phyloP scores from a whole-genome alignment of 495 filamentous ascomycete species.

The Penicillium cataractarum region DNA sequence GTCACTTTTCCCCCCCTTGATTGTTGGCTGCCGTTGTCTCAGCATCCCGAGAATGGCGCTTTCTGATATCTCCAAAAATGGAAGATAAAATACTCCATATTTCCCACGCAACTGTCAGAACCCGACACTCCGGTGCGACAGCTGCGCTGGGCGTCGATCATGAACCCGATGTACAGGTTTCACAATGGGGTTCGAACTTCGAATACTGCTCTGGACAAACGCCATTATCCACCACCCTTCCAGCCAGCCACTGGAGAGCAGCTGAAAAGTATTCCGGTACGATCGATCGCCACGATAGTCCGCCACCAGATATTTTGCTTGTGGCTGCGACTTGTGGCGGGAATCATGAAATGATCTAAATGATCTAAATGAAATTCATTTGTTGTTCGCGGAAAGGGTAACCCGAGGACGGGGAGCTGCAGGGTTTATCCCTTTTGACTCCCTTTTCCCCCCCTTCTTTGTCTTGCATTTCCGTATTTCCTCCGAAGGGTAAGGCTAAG shows the following conservation, averaged over 20 bases:
- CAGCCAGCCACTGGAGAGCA: not conserved
- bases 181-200: not conserved
- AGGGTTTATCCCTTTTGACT: conserved; percentile 1
- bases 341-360: not conserved
- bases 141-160: conserved; percentile 35
- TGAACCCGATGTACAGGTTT: conserved; percentile 11
- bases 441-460: not conserved
- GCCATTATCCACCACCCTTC: not conserved
- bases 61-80: not conserved
- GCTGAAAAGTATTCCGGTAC: not conserved
- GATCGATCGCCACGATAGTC: conserved; percentile 2
- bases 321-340: conserved; percentile 13
- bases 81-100: conserved; percentile 10
- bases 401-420: not conserved
- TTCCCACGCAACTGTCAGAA: conserved; percentile 29
- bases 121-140: conserved; percentile 42
- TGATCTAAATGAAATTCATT: not conserved
- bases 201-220: conserved; percentile 16
- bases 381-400: not conserved
- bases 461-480: not conserved
- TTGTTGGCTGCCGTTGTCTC: not conserved
- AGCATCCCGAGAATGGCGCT: not conserved
- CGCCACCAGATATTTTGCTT: conserved; percentile 1
- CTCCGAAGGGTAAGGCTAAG: conserved; percentile 13
- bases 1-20: conserved; percentile 14